Percentiles rank a stretch among this genome's conserved stretches.
These are phyloP conservation scores for Zymoseptoria tritici DNA, from an alignment of 2,329 filamentous ascomycete species.

Conservation along the genomic window DNA sequence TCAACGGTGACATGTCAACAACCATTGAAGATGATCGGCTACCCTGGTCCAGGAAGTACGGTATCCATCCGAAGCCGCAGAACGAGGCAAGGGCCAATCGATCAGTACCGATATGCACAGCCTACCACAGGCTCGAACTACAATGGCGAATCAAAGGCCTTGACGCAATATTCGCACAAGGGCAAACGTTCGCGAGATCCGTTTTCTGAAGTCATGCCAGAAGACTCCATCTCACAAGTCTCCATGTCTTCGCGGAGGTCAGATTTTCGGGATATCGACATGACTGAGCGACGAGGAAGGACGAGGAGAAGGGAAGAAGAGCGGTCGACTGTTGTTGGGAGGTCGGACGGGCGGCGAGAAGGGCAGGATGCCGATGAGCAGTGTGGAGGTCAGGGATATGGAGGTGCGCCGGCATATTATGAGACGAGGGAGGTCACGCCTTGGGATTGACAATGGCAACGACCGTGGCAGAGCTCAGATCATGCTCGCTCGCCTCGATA, in stretches of 20 bases:
- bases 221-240: slow-evolving; percentile 14
- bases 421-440: slow-evolving; percentile 8
- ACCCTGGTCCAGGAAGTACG: neutral
- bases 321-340: neutral
- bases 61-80: neutral
- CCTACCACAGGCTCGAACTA: neutral
- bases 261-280: neutral
- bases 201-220: slow-evolving; percentile 3
- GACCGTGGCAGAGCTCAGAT: neutral
- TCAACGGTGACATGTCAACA: neutral
- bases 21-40: neutral
- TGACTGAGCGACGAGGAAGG: slow-evolving; percentile 1
- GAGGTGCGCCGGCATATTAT: neutral
- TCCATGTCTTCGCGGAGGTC: slow-evolving; percentile 7
- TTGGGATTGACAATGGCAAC: neutral
- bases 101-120: neutral
- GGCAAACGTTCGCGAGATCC: neutral
- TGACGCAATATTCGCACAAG: neutral
- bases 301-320: slow-evolving; percentile 1
- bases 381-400: neutral
- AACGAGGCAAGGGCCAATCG: neutral
- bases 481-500: no score
- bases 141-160: neutral
- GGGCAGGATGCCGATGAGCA: neutral
- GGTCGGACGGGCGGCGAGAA: neutral